Percentiles rank a stretch among this genome's conserved stretches.
Conservation (phyloP, 805 yeast species). For the Wickerhamiella lipophila region DNA sequence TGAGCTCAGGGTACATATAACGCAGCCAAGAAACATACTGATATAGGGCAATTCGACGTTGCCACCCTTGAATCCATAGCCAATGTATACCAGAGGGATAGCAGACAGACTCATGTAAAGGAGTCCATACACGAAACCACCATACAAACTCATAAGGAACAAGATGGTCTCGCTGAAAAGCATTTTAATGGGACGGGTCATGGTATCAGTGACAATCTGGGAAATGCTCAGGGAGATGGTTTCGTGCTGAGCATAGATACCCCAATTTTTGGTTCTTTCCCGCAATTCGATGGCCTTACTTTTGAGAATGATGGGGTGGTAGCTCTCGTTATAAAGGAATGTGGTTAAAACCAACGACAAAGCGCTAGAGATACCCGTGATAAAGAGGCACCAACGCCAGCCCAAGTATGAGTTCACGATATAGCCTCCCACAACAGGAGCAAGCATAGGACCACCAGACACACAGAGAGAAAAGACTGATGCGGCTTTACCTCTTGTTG, state of each 20-base stretch:
- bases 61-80: conserved; percentile 49
- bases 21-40: conserved; percentile 60
- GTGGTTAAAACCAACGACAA: conserved; percentile 32
- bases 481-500: conserved; percentile 62
- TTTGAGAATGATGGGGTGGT: conserved; percentile 53
- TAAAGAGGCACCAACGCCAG: conserved; percentile 75
- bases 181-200: conserved; percentile 26
- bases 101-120: conserved; percentile 32
- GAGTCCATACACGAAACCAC: conserved; percentile 32
- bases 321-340: conserved; percentile 50
- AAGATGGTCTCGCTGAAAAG: conserved; percentile 30
- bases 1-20: conserved; percentile 42
- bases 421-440: conserved; percentile 69
- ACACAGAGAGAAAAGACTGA: conserved; percentile 58
- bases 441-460: conserved; percentile 66
- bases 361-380: conserved; percentile 49
- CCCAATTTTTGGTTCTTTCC: conserved; percentile 66
- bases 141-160: conserved; percentile 28
- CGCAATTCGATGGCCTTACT: conserved; percentile 51
- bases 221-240: conserved; percentile 28
- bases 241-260: conserved; percentile 55
- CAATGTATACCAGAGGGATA: conserved; percentile 30
- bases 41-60: conserved; percentile 68
- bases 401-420: conserved; percentile 49
- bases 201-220: conserved; percentile 30